phyloP scores from a whole-genome alignment of 1,139 yeast genomes.

The Zygosaccharomyces sapae region DNA sequence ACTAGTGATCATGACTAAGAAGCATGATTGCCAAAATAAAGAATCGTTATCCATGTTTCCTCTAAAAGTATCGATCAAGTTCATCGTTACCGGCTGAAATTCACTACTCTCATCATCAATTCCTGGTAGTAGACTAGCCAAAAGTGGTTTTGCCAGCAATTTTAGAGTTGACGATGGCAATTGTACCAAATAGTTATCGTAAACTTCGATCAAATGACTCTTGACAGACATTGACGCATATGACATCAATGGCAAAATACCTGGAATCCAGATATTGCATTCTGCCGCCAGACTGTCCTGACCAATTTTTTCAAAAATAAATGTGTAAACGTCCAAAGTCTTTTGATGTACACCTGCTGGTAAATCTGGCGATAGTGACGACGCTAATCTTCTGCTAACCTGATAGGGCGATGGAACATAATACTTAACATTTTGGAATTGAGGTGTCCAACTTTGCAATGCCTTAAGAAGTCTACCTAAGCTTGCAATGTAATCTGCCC shows the following conservation, averaged over 20 bases:
- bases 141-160: slow-evolving; percentile 59
- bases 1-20: slow-evolving; percentile 68
- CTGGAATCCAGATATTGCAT: slow-evolving; percentile 78
- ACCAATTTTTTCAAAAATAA: slow-evolving; percentile 61
- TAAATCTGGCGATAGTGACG: slow-evolving; percentile 68
- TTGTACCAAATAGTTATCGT: slow-evolving; percentile 52
- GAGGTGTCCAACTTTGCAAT: slow-evolving; percentile 56
- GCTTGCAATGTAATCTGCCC: slow-evolving; percentile 98
- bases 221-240: slow-evolving; percentile 86
- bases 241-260: slow-evolving; percentile 76
- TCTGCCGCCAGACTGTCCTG: slow-evolving; percentile 47
- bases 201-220: slow-evolving; percentile 63
- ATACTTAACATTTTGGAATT: slow-evolving; percentile 48
- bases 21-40: slow-evolving; percentile 83
- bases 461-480: slow-evolving; percentile 74
- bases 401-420: slow-evolving; percentile 42
- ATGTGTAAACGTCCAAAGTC: slow-evolving; percentile 69
- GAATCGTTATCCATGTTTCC: slow-evolving; percentile 59
- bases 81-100: slow-evolving; percentile 59
- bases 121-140: slow-evolving; percentile 77
- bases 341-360: slow-evolving; percentile 97
- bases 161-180: slow-evolving; percentile 49
- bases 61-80: slow-evolving; percentile 58
- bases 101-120: slow-evolving; percentile 91
- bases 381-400: slow-evolving; percentile 35